Base-by-base conservation (phyloP, 352 stramenopile genomes). In the Pythium dissimile region DNA sequence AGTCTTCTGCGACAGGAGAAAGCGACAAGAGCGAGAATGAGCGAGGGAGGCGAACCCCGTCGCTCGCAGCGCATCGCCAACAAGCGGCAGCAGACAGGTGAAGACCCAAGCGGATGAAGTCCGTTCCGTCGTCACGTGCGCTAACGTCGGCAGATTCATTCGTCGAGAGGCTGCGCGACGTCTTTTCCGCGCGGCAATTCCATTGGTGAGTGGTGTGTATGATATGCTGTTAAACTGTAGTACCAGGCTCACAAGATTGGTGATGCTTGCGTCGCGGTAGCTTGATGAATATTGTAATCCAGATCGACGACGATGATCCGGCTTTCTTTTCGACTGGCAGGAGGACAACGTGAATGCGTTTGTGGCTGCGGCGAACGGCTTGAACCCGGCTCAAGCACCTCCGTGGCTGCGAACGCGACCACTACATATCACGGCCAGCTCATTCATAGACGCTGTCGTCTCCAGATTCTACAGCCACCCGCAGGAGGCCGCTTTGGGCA, bases 361-460 rank as follows among this genome's bases (percentile, higher is more conserved):
- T 30, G 32, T 54, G 11, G 39, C 35, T 52, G 54, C 43, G 27
- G 59, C 44, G 32, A 72, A 72, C 28, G 27, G 32, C 16, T 34
- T 47, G 44, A 56, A 66, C 55, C 15, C 37, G 23, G 56, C 47
- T 39, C 56, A 21, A 48, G 56, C 41, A 31, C 47, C 46, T 62
- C 31, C 7, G 43, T 68, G 61, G 54, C 47, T 68, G 47, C 53
- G 48, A 42, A 65, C 48, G 38, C 47, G n/a, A 66, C 62, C 62
- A 47, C 62, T 55, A 59, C 15, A 52, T n/a, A 69, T 65, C 26
- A 69, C 62, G 4, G 23, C 44, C 43, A 34, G 31, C 28, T 69
- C 62, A 46, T 69, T 62, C 18, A 47, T 59, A 35, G 55, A 69
- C 55, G 62, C 65, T 46, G 43, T 62, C 49, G 38, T 69, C 15